Evolutionary conservation across 306 rosid genomes (phyloP).

Genomic region (Argentina anserina): DNA sequence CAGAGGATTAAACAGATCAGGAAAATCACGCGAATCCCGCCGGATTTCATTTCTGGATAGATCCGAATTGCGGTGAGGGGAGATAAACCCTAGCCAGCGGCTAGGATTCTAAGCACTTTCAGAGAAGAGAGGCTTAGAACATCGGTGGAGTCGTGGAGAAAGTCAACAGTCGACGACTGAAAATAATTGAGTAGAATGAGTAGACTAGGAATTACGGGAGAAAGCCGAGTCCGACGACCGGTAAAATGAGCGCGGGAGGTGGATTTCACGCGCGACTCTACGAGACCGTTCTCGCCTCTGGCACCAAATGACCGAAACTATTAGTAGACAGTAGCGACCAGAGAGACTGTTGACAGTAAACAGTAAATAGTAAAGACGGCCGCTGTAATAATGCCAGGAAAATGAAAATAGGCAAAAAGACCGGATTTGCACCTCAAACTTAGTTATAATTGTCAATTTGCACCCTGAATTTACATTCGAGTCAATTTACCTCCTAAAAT

Average conservation of each 20-base stretch:
- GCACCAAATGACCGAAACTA: not conserved
- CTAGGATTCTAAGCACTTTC: not conserved
- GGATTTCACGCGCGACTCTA: not conserved
- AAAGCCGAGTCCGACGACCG: not conserved
- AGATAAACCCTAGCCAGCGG: not conserved
- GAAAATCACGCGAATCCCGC: conserved; percentile 25
- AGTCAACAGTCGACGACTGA: conserved; percentile 12
- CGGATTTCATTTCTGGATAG: conserved; percentile 50
- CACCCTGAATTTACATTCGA: too few relatives aligned
- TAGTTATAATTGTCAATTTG: too few relatives aligned
- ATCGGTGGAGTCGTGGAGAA: not conserved
- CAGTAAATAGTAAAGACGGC: not conserved
- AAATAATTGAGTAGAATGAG: not conserved
- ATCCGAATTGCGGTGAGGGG: not conserved
- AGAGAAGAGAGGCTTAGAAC: not conserved
- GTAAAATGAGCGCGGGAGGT: not conserved
- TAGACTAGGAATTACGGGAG: not conserved
- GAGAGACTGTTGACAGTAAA: not conserved
- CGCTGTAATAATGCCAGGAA: too few relatives aligned
- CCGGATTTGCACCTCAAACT: too few relatives aligned
- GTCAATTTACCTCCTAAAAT: too few relatives aligned
- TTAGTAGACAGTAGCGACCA: not conserved
- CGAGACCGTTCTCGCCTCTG: not conserved
- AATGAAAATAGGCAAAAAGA: too few relatives aligned
- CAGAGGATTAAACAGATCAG: conserved; percentile 42